Conservation (phyloP, 495 filamentous ascomycete genomes). For the Lasiosphaeria miniovina region DNA sequence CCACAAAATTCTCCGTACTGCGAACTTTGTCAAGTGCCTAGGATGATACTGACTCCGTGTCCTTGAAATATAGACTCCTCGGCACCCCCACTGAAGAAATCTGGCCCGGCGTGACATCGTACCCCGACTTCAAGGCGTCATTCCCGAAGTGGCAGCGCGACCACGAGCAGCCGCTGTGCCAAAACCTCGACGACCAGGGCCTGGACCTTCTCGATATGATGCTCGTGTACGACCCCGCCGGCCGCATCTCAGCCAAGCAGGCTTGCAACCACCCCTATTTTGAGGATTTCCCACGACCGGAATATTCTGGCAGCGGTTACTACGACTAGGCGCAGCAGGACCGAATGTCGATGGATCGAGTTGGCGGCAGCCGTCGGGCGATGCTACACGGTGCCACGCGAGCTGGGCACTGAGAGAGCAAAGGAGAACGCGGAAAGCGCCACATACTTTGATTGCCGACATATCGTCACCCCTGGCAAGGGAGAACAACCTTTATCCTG, state of each 20-base stretch:
- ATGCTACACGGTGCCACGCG: background rate
- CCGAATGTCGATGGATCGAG: conserved; percentile 1
- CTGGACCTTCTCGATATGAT: conserved; percentile 86
- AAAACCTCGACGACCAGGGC: conserved; percentile 66
- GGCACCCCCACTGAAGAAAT: conserved; percentile 84
- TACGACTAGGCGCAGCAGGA: conserved; percentile 31
- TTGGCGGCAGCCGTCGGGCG: background rate
- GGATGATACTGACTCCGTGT: conserved; percentile 5
- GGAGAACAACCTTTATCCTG: conserved; percentile 7
- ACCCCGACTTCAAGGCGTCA: conserved; percentile 94
- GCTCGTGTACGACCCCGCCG: conserved; percentile 92
- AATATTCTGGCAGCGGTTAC: conserved; percentile 40
- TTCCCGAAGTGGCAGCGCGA: conserved; percentile 96
- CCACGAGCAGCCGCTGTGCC: conserved; percentile 47
- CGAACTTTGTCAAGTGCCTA: background rate
- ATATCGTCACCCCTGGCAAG: background rate
- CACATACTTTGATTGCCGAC: background rate
- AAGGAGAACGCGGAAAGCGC: background rate
- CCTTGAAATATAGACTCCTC: conserved; percentile 57
- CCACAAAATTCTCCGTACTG: conserved; percentile 3
- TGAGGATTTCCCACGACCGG: conserved; percentile 55
- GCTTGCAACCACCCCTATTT: conserved; percentile 93
- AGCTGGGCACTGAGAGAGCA: background rate
- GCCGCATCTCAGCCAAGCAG: conserved; percentile 93
- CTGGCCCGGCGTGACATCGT: conserved; percentile 96